These are phyloP conservation scores for Bruguiera parviflora DNA, from an alignment of 345 rosid species.

Conservation along the genomic window DNA sequence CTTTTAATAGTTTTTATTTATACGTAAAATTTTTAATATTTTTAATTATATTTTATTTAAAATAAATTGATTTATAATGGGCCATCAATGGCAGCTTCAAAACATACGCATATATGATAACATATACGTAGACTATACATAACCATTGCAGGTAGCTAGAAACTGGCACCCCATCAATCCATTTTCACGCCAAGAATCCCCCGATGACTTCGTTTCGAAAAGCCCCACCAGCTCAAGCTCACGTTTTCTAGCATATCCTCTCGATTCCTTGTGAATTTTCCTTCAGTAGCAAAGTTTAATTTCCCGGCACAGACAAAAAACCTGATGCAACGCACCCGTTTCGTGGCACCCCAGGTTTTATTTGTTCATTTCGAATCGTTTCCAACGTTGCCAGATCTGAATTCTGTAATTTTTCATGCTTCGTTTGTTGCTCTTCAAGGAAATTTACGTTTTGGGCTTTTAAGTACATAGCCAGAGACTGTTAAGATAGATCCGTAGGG, in stretches of 20 bases:
- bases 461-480: neutral
- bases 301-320: neutral
- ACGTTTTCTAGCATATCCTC: neutral
- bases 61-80: too few relatives aligned
- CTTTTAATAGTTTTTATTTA: too few relatives aligned
- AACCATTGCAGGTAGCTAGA: neutral
- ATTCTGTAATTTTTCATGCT: neutral
- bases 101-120: neutral
- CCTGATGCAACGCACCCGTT: neutral
- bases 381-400: neutral
- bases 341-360: slow-evolving; percentile 34
- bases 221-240: neutral
- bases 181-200: neutral
- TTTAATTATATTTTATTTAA: too few relatives aligned
- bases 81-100: neutral
- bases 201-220: neutral
- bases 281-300: neutral
- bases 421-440: neutral
- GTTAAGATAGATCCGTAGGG: slow-evolving; percentile 3
- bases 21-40: too few relatives aligned
- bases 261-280: neutral
- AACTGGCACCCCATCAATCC: neutral
- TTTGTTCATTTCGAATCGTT: slow-evolving; percentile 48
- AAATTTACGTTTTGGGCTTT: neutral
- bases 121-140: too few relatives aligned